Evolutionary conservation across 495 filamentous ascomycete species (phyloP), one percentile per base, ranked within the genome.

Genomic region (Parathielavia hyrcaniae): DNA sequence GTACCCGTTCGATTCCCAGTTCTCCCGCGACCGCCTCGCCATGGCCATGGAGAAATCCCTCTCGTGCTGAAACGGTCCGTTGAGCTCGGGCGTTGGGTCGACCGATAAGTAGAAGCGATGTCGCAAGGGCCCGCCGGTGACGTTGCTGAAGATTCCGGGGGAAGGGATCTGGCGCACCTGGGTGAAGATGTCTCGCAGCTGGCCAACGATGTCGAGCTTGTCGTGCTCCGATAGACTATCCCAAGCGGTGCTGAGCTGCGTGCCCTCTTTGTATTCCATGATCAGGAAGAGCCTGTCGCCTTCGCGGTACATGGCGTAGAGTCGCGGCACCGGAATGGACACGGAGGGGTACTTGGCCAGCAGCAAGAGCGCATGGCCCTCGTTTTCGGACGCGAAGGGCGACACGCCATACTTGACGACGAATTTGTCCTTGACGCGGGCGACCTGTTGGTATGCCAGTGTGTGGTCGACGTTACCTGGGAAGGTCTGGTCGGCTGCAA

Each of bases 211-310:
- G 20, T 40, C 20, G 0, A 30, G 20, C 9, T 41, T 53, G 50
- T 38, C 19, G 17, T 20, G 12, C 17, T 51, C 49, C 34, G 19
- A 39, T 0, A 51, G 34, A 12, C 17, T 8, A 20, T 39, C 12
- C 49, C 49, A 51, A 7, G 39, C 34, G 7, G 17, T 23, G 9
- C n/a, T 23, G n/a, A 39, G 49, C 17, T 38, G 49, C 10, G 16
- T n/a, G 19, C 49, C 49, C 13, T 38, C n/a, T 8, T 39, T 51
- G 35, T 23, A 51, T 16, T 51, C 49, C 49, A 51, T 51, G 49
- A 51, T 14, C 34, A 51, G 14, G 49, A 23, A 51, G 17, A 51
- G 49, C 19, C 49, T 20, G n/a, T 51, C 35, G n/a, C 17, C 49
- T 9, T 39, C 34, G 34, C 49, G 49, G 34, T 51, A 39, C 35